Evolutionary conservation across 495 filamentous ascomycete species (phyloP).

Genomic region (Ramalina intermedia): DNA sequence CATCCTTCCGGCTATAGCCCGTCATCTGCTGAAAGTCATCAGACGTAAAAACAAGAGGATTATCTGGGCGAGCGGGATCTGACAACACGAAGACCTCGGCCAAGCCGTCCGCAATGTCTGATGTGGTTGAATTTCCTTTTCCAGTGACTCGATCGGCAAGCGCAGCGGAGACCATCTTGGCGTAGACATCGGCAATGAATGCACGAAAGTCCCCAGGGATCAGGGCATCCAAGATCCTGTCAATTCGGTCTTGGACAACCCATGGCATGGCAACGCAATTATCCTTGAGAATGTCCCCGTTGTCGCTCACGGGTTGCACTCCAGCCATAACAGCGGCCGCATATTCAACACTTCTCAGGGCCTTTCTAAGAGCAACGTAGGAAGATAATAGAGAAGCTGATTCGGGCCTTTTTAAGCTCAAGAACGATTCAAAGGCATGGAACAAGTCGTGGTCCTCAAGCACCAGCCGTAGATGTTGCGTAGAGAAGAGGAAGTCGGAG

Average conservation of each 20-base stretch:
- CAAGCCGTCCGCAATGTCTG: slow-evolving; percentile 50
- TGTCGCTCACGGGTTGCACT: slow-evolving; percentile 31
- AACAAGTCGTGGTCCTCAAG: slow-evolving; percentile 55
- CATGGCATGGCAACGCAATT: slow-evolving; percentile 35
- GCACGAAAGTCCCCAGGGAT: slow-evolving; percentile 54
- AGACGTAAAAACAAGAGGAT: slow-evolving; percentile 67
- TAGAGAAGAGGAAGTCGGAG: slow-evolving; percentile 50
- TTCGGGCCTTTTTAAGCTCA: slow-evolving; percentile 57
- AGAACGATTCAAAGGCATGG: slow-evolving; percentile 44
- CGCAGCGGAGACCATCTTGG: slow-evolving; percentile 39
- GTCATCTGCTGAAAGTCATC: slow-evolving; percentile 55
- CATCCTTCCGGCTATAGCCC: slow-evolving; percentile 44
- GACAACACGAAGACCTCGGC: slow-evolving; percentile 67
- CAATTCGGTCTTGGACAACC: slow-evolving; percentile 42
- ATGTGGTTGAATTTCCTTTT: slow-evolving; percentile 35
- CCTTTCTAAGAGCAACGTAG: slow-evolving; percentile 53
- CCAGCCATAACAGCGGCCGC: slow-evolving; percentile 47
- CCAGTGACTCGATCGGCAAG: slow-evolving; percentile 43
- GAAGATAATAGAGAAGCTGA: slow-evolving; percentile 50
- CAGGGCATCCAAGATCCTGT: slow-evolving; percentile 42
- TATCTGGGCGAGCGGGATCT: slow-evolving; percentile 57
- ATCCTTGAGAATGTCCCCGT: slow-evolving; percentile 28
- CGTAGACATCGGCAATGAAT: slow-evolving; percentile 50
- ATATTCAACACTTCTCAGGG: slow-evolving; percentile 55
- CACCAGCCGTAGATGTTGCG: slow-evolving; percentile 42